phyloP scores from a whole-genome alignment of 345 rosid species.

The Moricandia moricandioides region DNA sequence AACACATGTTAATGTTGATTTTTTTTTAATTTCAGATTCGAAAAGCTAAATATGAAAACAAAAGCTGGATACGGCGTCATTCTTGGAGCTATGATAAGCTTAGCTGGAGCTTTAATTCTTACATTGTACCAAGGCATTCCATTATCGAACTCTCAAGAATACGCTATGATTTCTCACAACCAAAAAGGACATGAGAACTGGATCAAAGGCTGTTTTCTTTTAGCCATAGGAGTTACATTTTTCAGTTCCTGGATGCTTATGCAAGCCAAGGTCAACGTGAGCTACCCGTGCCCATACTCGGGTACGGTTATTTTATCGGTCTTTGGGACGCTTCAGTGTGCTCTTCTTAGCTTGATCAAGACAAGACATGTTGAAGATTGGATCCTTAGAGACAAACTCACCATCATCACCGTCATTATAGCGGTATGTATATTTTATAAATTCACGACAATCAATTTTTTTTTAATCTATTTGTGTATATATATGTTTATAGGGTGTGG shows the following conservation, averaged over 20 bases:
- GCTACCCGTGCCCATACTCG: constrained; percentile 56
- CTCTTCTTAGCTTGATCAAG: constrained; percentile 39
- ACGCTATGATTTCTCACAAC: background rate
- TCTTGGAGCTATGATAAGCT: constrained; percentile 47
- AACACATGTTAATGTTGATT: background rate
- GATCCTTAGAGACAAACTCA: constrained; percentile 47
- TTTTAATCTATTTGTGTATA: background rate
- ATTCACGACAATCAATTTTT: background rate
- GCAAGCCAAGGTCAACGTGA: constrained; percentile 50
- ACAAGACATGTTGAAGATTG: constrained; percentile 38
- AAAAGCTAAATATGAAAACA: constrained; percentile 45
- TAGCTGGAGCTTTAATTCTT: constrained; percentile 53
- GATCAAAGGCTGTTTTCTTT: constrained; percentile 45
- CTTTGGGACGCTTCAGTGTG: constrained; percentile 57
- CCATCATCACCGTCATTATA: constrained; percentile 38
- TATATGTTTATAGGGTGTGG: background rate
- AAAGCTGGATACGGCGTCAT: constrained; percentile 43
- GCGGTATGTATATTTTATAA: constrained; percentile 29
- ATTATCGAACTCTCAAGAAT: constrained; percentile 17
- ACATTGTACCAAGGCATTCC: constrained; percentile 50
- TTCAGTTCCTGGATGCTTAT: constrained; percentile 58
- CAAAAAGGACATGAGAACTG: constrained; percentile 29
- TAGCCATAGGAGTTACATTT: constrained; percentile 31
- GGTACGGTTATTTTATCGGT: constrained; percentile 55
- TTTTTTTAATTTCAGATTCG: constrained; percentile 39